Conservation (phyloP, 2,329 filamentous ascomycete genomes). For the Stromatinia cepivora region DNA sequence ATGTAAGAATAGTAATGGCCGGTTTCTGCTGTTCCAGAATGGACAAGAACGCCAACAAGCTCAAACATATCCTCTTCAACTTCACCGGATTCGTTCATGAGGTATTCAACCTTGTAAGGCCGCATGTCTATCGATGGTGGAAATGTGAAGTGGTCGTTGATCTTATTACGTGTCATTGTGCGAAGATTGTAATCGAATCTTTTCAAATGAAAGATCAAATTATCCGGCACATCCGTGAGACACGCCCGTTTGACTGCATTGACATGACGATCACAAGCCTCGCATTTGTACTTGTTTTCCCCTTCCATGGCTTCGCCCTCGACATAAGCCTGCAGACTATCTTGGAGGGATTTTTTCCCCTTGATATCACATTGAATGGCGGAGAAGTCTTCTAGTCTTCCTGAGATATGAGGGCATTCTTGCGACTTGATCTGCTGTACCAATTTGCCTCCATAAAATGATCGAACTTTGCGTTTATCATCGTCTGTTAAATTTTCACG, state of each 20-base stretch:
- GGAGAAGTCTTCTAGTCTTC: slow-evolving; percentile 85
- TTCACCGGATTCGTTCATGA: slow-evolving; percentile 61
- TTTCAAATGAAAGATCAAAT: slow-evolving; percentile 93
- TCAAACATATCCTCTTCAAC: slow-evolving; percentile 77
- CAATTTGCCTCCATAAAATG: slow-evolving; percentile 87
- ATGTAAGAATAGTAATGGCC: slow-evolving; percentile 98
- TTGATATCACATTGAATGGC: slow-evolving; percentile 97
- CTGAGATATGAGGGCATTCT: slow-evolving; percentile 91
- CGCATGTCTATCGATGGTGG: slow-evolving; percentile 81
- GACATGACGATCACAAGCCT: slow-evolving; percentile 82
- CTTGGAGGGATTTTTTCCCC: slow-evolving; percentile 77
- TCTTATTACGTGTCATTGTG: slow-evolving; percentile 80
- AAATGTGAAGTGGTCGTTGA: slow-evolving; percentile 93
- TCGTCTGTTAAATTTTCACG: slow-evolving; percentile 67
- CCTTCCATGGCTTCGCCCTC: slow-evolving; percentile 97
- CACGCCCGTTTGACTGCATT: slow-evolving; percentile 93
- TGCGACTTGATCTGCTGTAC: slow-evolving; percentile 95
- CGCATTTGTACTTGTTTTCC: slow-evolving; percentile 99
- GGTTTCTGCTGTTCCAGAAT: slow-evolving; percentile 87
- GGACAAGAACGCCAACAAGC: slow-evolving; percentile 91
- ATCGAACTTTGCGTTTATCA: slow-evolving; percentile 72
- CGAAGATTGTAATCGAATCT: slow-evolving; percentile 79
- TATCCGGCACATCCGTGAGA: slow-evolving; percentile 87
- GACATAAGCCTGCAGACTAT: slow-evolving; percentile 92
- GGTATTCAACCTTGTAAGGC: slow-evolving; percentile 83